Percentiles rank a stretch among this genome's conserved stretches.
Conservation (phyloP, 2,329 filamentous ascomycete species). For the Penicillium sp. region DNA sequence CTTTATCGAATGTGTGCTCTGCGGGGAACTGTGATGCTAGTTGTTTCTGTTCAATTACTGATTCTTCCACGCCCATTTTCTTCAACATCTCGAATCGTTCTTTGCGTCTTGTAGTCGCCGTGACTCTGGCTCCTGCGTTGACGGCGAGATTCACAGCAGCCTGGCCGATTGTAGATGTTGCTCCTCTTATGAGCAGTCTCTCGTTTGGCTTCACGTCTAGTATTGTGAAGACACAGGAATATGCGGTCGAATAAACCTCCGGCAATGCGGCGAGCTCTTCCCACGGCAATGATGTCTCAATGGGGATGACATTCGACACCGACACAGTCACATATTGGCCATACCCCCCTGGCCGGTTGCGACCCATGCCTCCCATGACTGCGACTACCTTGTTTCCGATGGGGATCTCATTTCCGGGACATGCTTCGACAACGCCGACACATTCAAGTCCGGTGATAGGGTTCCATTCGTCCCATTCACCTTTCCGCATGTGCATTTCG, state of each 20-base stretch:
- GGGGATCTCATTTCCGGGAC: conserved; percentile 30
- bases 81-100: conserved; percentile 26
- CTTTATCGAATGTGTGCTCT: conserved; percentile 30
- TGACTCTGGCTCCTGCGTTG: conserved; percentile 33
- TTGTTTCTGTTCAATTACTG: conserved; percentile 20
- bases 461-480: conserved; percentile 27
- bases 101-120: conserved; percentile 35
- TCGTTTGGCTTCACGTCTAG: conserved; percentile 33
- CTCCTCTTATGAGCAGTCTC: conserved; percentile 38
- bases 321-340: conserved; percentile 35
- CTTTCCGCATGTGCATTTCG: conserved; percentile 46
- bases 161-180: conserved; percentile 39
- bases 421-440: conserved; percentile 38
- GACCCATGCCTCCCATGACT: conserved; percentile 44
- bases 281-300: conserved; percentile 30
- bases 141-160: conserved; percentile 39
- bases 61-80: conserved; percentile 26
- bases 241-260: conserved; percentile 39
- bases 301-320: conserved; percentile 31
- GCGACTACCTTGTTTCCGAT: conserved; percentile 33
- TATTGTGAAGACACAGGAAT: conserved; percentile 36
- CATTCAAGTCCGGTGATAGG: conserved; percentile 41
- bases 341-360: conserved; percentile 37
- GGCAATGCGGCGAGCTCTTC: conserved; percentile 39
- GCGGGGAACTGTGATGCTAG: neutral